Evolutionary conservation across 192 early-diverging fungal species (phyloP).

Genomic region (Gigaspora rosea): DNA sequence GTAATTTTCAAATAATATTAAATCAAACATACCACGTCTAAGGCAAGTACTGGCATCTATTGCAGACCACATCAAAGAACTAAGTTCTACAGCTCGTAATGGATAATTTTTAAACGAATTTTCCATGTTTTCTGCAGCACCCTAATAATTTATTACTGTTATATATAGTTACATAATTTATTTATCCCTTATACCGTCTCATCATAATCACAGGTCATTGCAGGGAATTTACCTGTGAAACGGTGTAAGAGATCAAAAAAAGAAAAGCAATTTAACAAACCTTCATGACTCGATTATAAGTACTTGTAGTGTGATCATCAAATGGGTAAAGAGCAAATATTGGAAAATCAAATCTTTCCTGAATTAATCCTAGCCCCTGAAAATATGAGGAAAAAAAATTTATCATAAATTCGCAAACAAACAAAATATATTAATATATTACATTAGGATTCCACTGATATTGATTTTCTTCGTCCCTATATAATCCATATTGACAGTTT

Average conservation of each 20-base stretch:
- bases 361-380: slow-evolving; percentile 62
- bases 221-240: no score
- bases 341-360: slow-evolving; percentile 62
- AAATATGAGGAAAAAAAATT: background rate
- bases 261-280: slow-evolving; percentile 32
- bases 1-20: background rate
- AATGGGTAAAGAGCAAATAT: slow-evolving; percentile 59
- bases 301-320: slow-evolving; percentile 34
- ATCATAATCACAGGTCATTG: no score
- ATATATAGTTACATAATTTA: slow-evolving; percentile 26
- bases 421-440: slow-evolving; percentile 3
- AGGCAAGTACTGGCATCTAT: slow-evolving; percentile 68
- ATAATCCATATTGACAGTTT: slow-evolving; percentile 71
- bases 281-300: slow-evolving; percentile 48
- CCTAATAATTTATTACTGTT: slow-evolving; percentile 37
- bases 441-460: slow-evolving; percentile 75
- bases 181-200: no score
- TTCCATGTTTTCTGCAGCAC: slow-evolving; percentile 44
- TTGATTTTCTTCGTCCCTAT: slow-evolving; percentile 51
- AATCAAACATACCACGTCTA: slow-evolving; percentile 51
- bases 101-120: slow-evolving; percentile 60
- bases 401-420: background rate
- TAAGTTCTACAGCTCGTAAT: slow-evolving; percentile 69
- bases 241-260: background rate
- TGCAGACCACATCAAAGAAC: slow-evolving; percentile 72